Evolutionary conservation across 441 rosid species (phyloP), one percentile per base, ranked within the genome.

Genomic region (Pelargonium cotyledonis): DNA sequence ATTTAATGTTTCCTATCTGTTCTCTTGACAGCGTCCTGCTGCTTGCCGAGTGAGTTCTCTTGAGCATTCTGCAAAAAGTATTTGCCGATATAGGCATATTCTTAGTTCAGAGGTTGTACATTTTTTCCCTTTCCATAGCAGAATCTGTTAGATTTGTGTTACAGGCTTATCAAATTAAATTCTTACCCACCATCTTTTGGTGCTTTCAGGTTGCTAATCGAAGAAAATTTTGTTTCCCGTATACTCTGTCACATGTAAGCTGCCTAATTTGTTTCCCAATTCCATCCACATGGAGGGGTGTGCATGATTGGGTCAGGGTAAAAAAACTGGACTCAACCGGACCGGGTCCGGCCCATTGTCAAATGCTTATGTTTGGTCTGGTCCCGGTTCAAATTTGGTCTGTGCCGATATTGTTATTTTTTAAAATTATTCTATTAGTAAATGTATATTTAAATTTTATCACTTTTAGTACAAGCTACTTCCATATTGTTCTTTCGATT

Each of bases 101-200:
- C 68, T 80, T 63, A 73, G 77, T 70, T 83, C 82, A 1, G 80
- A 85, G 96, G 98, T 93, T 70, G 83, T 67, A 60, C 6, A 69
- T 57, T 14, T 58, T 58, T 58, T 58, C 60, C 31, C 23, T 4
- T 51, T 40, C 68, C 15, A 2, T 51, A 7, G 40, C 41, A 10
- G 7, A 44, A 31, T 14, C 21, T 61, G 55, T 31, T 46, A 12
- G 41, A 64, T 1, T 16, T 23, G 41, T 70, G 2, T 31, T 31
- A 31, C 38, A 31, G 5, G 38, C 38, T 31, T 31, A 4, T 31
- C 49, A 46, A 46, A 77, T 19, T 62, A 6, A 40, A 23, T 63
- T 68, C 15, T 19, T 31, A 21, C 9, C 66, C 6, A 21, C 1
- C 40, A 12, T 60, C 21, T 51, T 71, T 63, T 68, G 68, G 49